Percentiles rank a stretch among this genome's conserved stretches.
Evolutionary conservation across 441 rosid genomes (phyloP).

Genomic region (Populus hybrid): DNA sequence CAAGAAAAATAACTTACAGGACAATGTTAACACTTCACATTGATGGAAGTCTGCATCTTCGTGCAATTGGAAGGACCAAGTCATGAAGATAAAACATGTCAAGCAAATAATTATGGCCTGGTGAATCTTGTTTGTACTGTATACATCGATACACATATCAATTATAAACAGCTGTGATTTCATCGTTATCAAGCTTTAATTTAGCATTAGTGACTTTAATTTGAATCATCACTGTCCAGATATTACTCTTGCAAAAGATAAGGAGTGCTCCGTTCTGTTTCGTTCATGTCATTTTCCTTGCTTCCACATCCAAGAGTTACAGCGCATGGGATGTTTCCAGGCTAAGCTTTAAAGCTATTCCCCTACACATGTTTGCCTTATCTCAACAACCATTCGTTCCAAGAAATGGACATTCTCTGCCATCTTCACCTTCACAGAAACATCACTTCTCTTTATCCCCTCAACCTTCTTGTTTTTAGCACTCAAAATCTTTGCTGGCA

Average conservation of each 20-base stretch:
- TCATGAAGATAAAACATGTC: background rate
- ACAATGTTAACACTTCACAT: slow-evolving; percentile 71
- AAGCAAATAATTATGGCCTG: background rate
- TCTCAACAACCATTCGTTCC: background rate
- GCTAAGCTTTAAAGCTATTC: too few species aligned
- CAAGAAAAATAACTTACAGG: slow-evolving; percentile 35
- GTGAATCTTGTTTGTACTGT: too few species aligned
- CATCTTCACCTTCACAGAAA: slow-evolving; percentile 20
- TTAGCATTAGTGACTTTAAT: background rate
- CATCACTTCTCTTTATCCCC: slow-evolving; percentile 22
- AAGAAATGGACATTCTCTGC: slow-evolving; percentile 31
- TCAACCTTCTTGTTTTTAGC: slow-evolving; percentile 16
- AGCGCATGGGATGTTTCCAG: too few species aligned
- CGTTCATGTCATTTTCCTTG: too few species aligned
- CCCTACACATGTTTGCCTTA: background rate
- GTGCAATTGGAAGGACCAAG: slow-evolving; percentile 36
- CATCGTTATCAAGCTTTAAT: background rate
- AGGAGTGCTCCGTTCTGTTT: background rate
- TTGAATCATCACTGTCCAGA: too few species aligned
- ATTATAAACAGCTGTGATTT: too few species aligned
- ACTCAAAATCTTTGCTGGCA: slow-evolving; percentile 39
- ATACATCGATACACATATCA: too few species aligned
- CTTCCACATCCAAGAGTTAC: too few species aligned
- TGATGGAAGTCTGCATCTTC: slow-evolving; percentile 47
- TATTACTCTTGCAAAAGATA: too few species aligned